Evolutionary conservation across 768 basidiomycete genomes (phyloP), one percentile per base, ranked within the genome.

Genomic region (Tulasnella sp.): DNA sequence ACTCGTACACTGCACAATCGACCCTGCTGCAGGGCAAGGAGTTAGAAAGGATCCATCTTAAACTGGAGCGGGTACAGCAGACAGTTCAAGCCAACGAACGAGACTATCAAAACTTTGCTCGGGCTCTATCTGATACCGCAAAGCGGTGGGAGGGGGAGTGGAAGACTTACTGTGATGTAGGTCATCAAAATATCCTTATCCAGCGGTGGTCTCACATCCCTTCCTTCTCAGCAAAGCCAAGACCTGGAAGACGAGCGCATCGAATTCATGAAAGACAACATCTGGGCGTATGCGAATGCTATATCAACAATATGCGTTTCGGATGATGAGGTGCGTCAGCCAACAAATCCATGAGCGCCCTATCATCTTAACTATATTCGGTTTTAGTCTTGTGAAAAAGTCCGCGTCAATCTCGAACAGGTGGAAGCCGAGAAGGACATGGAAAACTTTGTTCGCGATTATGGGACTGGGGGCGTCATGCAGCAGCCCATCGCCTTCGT

Each of bases 211-310:
- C 25, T 21, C 30, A 60, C 1, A 12, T 12, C 19, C 3, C 60
- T 0, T 4, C 0, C 12, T 17, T 5, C 59, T 2, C 53, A 70
- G 69, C 81, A 80, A 45, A 90, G 90, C 62, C 96, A 99, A 71
- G 96, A 99, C 73, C 72, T 96, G 51, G 96, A 99, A 67, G 92
- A 97, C 65, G 85, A 92, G 60, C 80, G 96, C n/a, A 73, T 93
- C 67, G 90, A 92, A 61, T 90, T 94, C 68, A 83, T 87, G 75
- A 97, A 94, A 72, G 90, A 93, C 68, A 89, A 88, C 64, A 78
- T 96, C 71, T 99, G 96, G 94, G 80, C 82, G 5, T 97, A 90
- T 69, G 92, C 96, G 0, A 99, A 99, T 69, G 85, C 86, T 0
- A 84, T 96, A n/a, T 96, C 93, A 12, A 89, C 87, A 10, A 87